A percentile compares a stretch with the other conserved stretches of the same genome.
Evolutionary conservation across 2,329 filamentous ascomycete species (phyloP).

Genomic region (Colletotrichum tropicale): DNA sequence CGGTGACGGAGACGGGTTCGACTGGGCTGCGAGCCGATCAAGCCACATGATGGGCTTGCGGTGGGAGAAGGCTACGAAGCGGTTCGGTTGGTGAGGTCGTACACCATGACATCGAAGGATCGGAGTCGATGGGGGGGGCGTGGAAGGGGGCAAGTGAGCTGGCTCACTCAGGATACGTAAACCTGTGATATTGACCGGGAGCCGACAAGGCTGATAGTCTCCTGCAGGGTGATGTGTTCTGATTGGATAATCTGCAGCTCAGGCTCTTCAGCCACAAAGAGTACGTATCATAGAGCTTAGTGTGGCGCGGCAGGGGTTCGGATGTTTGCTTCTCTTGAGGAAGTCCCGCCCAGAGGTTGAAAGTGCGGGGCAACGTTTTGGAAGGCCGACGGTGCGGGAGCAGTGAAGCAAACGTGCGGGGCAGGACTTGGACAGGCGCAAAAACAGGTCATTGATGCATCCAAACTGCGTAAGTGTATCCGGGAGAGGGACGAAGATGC

Average conservation of each 20-base stretch:
- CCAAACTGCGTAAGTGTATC: not conserved
- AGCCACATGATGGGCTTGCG: slow-evolving; percentile 73
- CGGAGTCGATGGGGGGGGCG: not conserved
- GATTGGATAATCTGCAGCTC: not conserved
- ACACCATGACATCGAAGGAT: slow-evolving; percentile 3
- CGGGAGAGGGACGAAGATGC: not conserved
- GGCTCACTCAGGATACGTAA: not conserved
- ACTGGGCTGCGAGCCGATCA: slow-evolving; percentile 80
- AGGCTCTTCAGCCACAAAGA: not conserved
- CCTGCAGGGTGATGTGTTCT: not conserved
- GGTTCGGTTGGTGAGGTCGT: not conserved
- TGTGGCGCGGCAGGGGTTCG: slow-evolving; percentile 12
- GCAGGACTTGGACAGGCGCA: not conserved
- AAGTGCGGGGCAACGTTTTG: slow-evolving; percentile 9
- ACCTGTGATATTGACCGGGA: not conserved
- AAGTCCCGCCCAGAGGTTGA: not conserved
- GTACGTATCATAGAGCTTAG: not conserved
- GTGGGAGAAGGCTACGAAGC: slow-evolving; percentile 15
- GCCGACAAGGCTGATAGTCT: slow-evolving; percentile 9
- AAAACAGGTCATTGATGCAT: not conserved
- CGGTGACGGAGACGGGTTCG: slow-evolving; percentile 57
- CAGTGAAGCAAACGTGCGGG: slow-evolving; percentile 16
- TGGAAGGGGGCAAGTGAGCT: not conserved
- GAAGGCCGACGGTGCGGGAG: not conserved
- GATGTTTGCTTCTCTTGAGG: not conserved